These are phyloP conservation scores for Monilinia fructicola DNA, from an alignment of 2,329 filamentous ascomycete genomes.

Conservation along the genomic window DNA sequence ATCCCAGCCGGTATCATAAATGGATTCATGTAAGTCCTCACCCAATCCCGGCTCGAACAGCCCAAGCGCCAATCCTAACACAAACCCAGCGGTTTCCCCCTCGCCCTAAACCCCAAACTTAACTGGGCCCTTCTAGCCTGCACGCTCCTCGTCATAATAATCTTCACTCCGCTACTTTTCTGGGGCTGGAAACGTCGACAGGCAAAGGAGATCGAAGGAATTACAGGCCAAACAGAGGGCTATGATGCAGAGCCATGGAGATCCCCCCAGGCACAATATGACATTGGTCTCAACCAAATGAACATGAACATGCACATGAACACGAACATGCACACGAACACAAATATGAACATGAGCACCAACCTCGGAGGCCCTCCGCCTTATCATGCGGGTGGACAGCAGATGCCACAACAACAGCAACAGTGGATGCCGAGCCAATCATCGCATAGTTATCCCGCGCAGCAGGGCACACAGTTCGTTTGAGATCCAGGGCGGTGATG, in stretches of 20 bases:
- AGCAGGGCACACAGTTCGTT: slow-evolving; percentile 19
- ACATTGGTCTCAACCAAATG: slow-evolving; percentile 20
- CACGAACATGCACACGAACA: too few relatives aligned
- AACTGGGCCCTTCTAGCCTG: slow-evolving; percentile 51
- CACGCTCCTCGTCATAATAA: slow-evolving; percentile 46
- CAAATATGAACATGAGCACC: too few relatives aligned
- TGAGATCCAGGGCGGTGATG: background rate
- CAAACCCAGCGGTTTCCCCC: slow-evolving; percentile 52
- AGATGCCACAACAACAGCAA: background rate
- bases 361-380: slow-evolving; percentile 1
- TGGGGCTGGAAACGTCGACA: slow-evolving; percentile 25
- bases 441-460: slow-evolving; percentile 7
- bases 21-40: slow-evolving; percentile 51
- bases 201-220: background rate
- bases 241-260: slow-evolving; percentile 23
- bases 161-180: slow-evolving; percentile 39
- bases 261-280: slow-evolving; percentile 11
- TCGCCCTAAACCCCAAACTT: slow-evolving; percentile 52
- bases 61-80: background rate
- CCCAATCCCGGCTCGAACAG: background rate
- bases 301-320: background rate
- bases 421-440: slow-evolving; percentile 3
- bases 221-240: slow-evolving; percentile 3
- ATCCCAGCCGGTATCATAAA: slow-evolving; percentile 56
- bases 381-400: background rate